Conservation (phyloP, 306 rosid species). For the Coriaria nepalensis region DNA sequence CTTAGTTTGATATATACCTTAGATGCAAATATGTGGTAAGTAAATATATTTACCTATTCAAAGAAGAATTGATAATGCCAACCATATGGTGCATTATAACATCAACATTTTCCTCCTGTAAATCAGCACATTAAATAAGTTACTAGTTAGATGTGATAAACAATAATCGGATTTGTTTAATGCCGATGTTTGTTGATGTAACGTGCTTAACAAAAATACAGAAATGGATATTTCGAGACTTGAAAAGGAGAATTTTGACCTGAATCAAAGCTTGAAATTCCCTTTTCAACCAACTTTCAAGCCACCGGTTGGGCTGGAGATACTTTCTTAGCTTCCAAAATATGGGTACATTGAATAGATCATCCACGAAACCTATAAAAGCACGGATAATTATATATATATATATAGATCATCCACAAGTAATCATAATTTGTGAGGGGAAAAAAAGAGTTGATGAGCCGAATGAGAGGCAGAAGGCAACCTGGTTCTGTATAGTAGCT, state of each 20-base stretch:
- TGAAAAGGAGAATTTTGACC: slow-evolving; percentile 24
- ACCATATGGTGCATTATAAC: slow-evolving; percentile 63
- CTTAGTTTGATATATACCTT: too few relatives aligned
- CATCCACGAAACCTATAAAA: slow-evolving; percentile 50
- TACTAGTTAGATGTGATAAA: slow-evolving; percentile 4
- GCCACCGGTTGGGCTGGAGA: slow-evolving; percentile 63
- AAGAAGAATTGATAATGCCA: slow-evolving; percentile 37
- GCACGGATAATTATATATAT: slow-evolving; percentile 9
- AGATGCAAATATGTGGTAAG: slow-evolving; percentile 4
- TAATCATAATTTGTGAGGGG: slow-evolving; percentile 5
- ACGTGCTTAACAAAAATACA: background rate
- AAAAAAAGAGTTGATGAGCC: slow-evolving; percentile 10
- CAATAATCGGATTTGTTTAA: too few relatives aligned
- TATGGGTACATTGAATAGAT: slow-evolving; percentile 37
- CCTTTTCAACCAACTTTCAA: slow-evolving; percentile 65
- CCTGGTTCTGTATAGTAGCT: slow-evolving; percentile 89
- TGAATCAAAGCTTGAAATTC: slow-evolving; percentile 78
- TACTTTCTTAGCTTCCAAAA: slow-evolving; percentile 56
- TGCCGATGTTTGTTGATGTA: background rate
- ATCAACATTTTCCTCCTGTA: slow-evolving; percentile 79
- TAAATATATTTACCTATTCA: slow-evolving; percentile 26
- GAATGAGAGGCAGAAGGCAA: slow-evolving; percentile 13
- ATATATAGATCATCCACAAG: too few relatives aligned
- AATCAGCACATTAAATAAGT: slow-evolving; percentile 11
- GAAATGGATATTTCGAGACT: background rate